Evolutionary conservation across 2,329 filamentous ascomycete genomes (phyloP).

Genomic region (Hypoxylon sp.): DNA sequence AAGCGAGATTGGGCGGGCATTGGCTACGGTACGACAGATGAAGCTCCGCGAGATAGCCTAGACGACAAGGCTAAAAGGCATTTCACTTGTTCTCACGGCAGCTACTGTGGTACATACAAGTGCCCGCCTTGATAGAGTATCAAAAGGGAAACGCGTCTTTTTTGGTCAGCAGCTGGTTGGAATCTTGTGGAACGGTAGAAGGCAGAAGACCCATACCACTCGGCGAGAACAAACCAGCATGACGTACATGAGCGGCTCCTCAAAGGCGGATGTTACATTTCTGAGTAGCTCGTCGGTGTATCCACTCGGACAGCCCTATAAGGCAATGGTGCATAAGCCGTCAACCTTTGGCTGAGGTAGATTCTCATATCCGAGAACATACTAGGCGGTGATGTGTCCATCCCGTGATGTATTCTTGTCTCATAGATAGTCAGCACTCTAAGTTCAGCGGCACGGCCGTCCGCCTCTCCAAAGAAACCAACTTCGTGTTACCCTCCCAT

Average conservation of each 20-base stretch:
- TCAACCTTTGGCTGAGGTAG: neutral
- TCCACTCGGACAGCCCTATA: slow-evolving; percentile 36
- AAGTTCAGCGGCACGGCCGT: slow-evolving; percentile 22
- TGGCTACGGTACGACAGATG: slow-evolving; percentile 4
- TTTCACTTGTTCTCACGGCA: slow-evolving; percentile 7
- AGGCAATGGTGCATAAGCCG: slow-evolving; percentile 25
- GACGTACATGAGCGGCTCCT: slow-evolving; percentile 13
- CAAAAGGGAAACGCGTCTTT: slow-evolving; percentile 1
- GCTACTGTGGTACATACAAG: slow-evolving; percentile 14
- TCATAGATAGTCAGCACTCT: slow-evolving; percentile 35
- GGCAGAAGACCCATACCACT: slow-evolving; percentile 1
- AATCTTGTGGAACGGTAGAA: slow-evolving; percentile 19
- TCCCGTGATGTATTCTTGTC: slow-evolving; percentile 19
- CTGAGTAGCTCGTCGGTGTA: slow-evolving; percentile 1
- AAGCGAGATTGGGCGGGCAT: slow-evolving; percentile 1
- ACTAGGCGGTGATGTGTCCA: slow-evolving; percentile 7
- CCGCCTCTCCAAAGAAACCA: slow-evolving; percentile 17
- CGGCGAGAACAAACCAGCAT: neutral
- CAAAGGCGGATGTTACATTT: slow-evolving; percentile 12
- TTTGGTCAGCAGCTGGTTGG: slow-evolving; percentile 19
- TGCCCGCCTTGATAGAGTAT: neutral
- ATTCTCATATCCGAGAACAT: neutral
- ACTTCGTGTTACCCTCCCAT: slow-evolving; percentile 5
- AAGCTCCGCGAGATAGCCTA: slow-evolving; percentile 2
- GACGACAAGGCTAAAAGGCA: neutral